Evolutionary conservation across 163 green algal genomes (phyloP), one percentile per base, ranked within the genome.

Genomic region (Scenedesmus sp.): DNA sequence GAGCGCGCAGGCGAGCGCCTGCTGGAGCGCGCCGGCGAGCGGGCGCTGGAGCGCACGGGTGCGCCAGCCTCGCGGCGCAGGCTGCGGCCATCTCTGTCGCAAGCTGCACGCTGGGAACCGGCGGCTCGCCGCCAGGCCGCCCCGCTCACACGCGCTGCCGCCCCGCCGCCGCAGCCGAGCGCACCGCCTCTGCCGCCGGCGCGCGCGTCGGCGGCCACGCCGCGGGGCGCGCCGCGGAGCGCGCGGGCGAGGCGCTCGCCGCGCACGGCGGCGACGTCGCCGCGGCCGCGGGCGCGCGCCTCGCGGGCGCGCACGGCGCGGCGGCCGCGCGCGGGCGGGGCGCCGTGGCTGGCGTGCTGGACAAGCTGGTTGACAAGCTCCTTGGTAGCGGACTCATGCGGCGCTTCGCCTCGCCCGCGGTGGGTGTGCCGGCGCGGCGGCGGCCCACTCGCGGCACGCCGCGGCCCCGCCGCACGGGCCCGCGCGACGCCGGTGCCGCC

Each of bases 11-110:
- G 33, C 1, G 72, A 83, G 60, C 60, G 77, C 20, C 70, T 60
- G 4, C 77, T 54, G 2, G 81, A 83, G 56, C 62, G 81, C 1
- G 31, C 77, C 9, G 75, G 50, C 14, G 80, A 83, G 73, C 80
- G 66, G 70, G 29, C 47, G 33, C 42, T 50, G 39, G 71, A 80
- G 18, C 71, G 71, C 20, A 54, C 53, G 53, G 7, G 39, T 10
- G 39, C 6, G 24, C 24, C 22, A 42, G 54, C 24, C 39, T 15
- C 33, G 36, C 11, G 3, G 29, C 22, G 71, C 77, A 57, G 20
- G 47, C 18, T 51, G 51, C 10, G 60, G 22, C n/a, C 39, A 73
- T 39, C 34, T 39, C 20, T 39, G 39, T 1, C 13, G 29, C 18
- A 18, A 67, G 29, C 28, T 11, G 26, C 29, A n/a, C 44, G 58